Evolutionary conservation across 805 yeast genomes (phyloP), one percentile per base, ranked within the genome.

Genomic region (Myxozyma geophila): DNA sequence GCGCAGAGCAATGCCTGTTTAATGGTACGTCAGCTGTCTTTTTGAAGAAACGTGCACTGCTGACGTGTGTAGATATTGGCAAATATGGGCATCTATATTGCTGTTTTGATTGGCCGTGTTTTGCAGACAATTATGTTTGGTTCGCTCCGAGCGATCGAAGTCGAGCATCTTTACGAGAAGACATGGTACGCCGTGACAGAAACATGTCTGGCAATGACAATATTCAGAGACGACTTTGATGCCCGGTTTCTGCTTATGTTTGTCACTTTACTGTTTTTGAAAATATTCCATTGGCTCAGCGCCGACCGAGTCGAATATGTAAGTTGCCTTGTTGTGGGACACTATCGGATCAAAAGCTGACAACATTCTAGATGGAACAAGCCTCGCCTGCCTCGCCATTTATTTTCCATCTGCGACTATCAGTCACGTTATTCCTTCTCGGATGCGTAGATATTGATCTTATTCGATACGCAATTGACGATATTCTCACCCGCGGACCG

Each of bases 221-320:
- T 83, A 74, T 84, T 85, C 72, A 76, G 80, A 40, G 82, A 79
- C 58, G 83, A 80, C 51, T 77, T 80, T 63, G 79, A 78, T 54
- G 69, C 85, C 21, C 73, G 83, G 46, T 75, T 84, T n/a, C 81
- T 79, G 66, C 69, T 74, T 8, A 74, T 80, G 62, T 77, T 80
- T 2, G 64, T 76, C 5, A 70, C 78, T 13, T 70, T 86, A 66
- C 71, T 85, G 71, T 80, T 81, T 74, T 74, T 85, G 72, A 88
- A 87, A 71, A 85, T 88, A 1, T 85, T 88, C 77, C 96, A 92
- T 72, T 87, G 96, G 86, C 81, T 95, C 0, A 74, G 88, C 51
- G 76, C 78, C 44, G 87, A 84, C 60, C 72, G 89, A 28, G 76
- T 83, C 15, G 86, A 84, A 58, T 68, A 67, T 48, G 64, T 68